Percentiles rank a stretch among this genome's conserved stretches.
Evolutionary conservation across 1,139 yeast species (phyloP).

Genomic region (Wickerhamiella pararugosa): DNA sequence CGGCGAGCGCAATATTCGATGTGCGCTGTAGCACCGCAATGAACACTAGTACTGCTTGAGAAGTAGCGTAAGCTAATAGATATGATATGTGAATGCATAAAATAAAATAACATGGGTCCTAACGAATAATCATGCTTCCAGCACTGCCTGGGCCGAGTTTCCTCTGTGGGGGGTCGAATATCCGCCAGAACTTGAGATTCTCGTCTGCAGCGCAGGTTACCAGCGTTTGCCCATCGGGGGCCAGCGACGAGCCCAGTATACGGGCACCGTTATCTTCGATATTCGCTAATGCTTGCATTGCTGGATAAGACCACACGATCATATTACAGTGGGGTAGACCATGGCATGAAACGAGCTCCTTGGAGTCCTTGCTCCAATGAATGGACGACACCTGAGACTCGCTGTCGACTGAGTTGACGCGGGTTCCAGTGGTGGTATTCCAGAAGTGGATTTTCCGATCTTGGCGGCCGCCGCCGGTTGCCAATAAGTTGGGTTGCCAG

Average conservation of each 20-base stretch:
- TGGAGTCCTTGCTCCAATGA: slow-evolving; percentile 72
- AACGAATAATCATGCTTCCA: too few species aligned
- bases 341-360: slow-evolving; percentile 86
- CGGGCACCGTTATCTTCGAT: slow-evolving; percentile 86
- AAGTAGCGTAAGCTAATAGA: too few species aligned
- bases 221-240: slow-evolving; percentile 79
- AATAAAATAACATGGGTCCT: too few species aligned
- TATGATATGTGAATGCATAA: too few species aligned
- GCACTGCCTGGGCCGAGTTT: too few species aligned
- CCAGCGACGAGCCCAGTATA: slow-evolving; percentile 65
- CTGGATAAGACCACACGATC: slow-evolving; percentile 73
- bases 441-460: slow-evolving; percentile 88
- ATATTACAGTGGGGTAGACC: slow-evolving; percentile 86
- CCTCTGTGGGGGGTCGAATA: slow-evolving; percentile 39
- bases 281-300: slow-evolving; percentile 77
- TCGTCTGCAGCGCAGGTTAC: slow-evolving; percentile 98
- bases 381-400: slow-evolving; percentile 89
- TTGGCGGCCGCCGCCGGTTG: slow-evolving; percentile 93
- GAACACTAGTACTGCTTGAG: too few species aligned
- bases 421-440: slow-evolving; percentile 84
- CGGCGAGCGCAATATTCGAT: too few species aligned
- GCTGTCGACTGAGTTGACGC: slow-evolving; percentile 76
- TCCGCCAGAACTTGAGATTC: slow-evolving; percentile 86
- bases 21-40: too few species aligned
- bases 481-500: slow-evolving; percentile 61